A percentile compares a stretch with the other conserved stretches of the same genome.
phyloP scores from a whole-genome alignment of 176 grass and related monocot species.

The Hordeum vulgare region MorexV3_pseudomolecules_assembly NC_058520.1:384070358-384070857 shows the following conservation, averaged over 20 bases:
- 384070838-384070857: neutral
- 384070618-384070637: neutral
- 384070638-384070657: constrained; percentile 81
- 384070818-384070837: neutral
- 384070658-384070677: constrained; percentile 88
- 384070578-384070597: constrained; percentile 10
- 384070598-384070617: constrained; percentile 1
- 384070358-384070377: neutral
- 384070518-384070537: constrained; percentile 95
- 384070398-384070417: constrained; percentile 77
- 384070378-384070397: neutral
- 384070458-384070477: constrained; percentile 86
- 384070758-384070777: constrained; percentile 99
- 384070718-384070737: constrained; percentile 97
- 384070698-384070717: constrained; percentile 99
- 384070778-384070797: constrained; percentile 98
- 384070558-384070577: constrained; percentile 44
- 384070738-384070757: constrained; percentile 95
- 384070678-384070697: constrained; percentile 99
- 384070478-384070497: constrained; percentile 80
- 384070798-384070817: constrained; percentile 49
- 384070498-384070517: constrained; percentile 79
- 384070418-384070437: constrained; percentile 92
- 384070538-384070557: constrained; percentile 98
- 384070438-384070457: constrained; percentile 85